Conservation (phyloP, 371 early-diverging fungal species). For the Nematocida ironsii region DNA sequence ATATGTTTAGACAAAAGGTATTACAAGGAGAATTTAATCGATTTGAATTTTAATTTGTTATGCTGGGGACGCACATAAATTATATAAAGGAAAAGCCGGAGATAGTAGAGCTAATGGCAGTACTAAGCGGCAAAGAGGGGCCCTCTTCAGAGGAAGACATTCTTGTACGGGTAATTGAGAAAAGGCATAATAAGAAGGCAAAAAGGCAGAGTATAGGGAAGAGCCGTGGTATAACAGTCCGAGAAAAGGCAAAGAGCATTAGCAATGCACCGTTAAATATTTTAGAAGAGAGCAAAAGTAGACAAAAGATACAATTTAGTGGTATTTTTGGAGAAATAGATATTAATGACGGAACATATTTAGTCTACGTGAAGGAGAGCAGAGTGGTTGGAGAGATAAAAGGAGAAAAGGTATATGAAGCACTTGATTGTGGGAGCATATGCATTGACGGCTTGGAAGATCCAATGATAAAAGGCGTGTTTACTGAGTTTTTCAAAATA, state of each 20-base stretch:
- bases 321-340: conserved; percentile 57
- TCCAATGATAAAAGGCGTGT: conserved; percentile 13
- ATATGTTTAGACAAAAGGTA: not conserved
- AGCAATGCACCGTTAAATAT: not conserved
- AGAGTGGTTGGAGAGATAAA: conserved; percentile 48
- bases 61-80: not conserved
- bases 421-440: conserved; percentile 37
- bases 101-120: conserved; percentile 10
- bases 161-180: not conserved
- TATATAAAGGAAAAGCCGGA: conserved; percentile 11
- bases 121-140: not conserved
- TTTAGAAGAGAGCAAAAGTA: not conserved
- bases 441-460: conserved; percentile 16
- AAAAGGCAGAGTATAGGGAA: not conserved
- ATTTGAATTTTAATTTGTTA: conserved; percentile 41
- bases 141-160: not conserved
- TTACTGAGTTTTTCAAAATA: conserved; percentile 54
- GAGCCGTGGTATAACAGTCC: not conserved
- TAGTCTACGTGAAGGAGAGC: conserved; percentile 60
- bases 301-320: conserved; percentile 11
- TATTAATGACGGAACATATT: conserved; percentile 49
- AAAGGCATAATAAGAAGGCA: conserved; percentile 6
- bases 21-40: conserved; percentile 26
- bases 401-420: conserved; percentile 62
- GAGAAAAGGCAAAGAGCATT: conserved; percentile 12